Base-by-base conservation (phyloP, 2,329 filamentous ascomycete genomes). In the Chaetomium sp. region DNA sequence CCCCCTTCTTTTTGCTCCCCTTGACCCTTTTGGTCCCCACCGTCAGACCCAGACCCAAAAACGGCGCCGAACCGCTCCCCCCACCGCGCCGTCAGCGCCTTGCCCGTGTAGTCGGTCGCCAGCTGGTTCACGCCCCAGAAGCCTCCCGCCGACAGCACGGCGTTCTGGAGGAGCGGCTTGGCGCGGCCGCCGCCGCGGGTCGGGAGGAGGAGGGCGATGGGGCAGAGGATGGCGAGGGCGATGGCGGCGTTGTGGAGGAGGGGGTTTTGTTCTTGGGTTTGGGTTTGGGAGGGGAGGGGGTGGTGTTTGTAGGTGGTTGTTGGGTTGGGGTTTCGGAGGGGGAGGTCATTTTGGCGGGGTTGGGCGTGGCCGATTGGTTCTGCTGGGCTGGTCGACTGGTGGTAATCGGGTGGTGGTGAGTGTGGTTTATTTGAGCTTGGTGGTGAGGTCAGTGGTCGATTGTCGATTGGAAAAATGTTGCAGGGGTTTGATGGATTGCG, bases 41-140 rank as follows among this genome's bases (percentile, higher is more conserved):
- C 13, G 4, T 19, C 16, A 53, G 50, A 53, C 16, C 6, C 4
- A 47, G 13, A 8, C 21, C 50, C 45, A 50, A 85, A 75, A 51
- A 87, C 76, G 19, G 77, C 78, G 29, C 71, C 71, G 68, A 80
- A 70, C 61, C 83, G 81, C 67, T 71, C 75, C 64, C 74, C 74
- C 67, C 84, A 78, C 9, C 84, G 83, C 67, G 76, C 71, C 70
- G 79, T 76, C 65, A 86, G 79, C 31, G 83, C 85, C 57, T 78
- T 78, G 58, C 85, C 85, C 16, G 80, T 86, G 75, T 83, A 86
- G 75, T 85, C 83, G 75, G 82, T 80, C 57, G 78, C 78, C 49
- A 87, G 81, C 74, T 84, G 82, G 74, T 84, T 84, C 64, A 82
- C 81, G 63, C 81, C 81, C 69, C 83, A 79, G 33, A 84, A 81